Base-by-base conservation (phyloP, 2,329 filamentous ascomycete genomes). In the Leptosphaerulina australis region DNA sequence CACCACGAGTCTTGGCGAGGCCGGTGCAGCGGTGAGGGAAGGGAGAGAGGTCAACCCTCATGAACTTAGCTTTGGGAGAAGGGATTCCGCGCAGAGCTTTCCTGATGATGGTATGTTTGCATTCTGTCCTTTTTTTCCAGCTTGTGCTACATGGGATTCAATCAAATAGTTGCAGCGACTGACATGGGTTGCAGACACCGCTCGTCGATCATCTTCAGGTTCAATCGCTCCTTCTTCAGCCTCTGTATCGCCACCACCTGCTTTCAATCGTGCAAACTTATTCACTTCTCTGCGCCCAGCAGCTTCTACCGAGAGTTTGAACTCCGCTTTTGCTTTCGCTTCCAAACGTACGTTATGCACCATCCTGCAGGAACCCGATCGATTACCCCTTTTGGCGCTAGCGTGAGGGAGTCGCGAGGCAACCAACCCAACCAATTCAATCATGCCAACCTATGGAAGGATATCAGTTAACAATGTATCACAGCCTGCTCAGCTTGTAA, bases 1-100 rank as follows among this genome's bases (percentile, higher is more conserved):
- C 62, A 70, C 66, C 35, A 64, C 57, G 12, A 67, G 63, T 55
- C 57, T 65, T 59, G 58, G 66, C 62, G 61, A 64, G 37, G 52
- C 60, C 34, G 63, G 60, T 45, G 57, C 58, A 53, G 56, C 60
- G 59, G 63, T 68, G 56, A 67, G 53, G 44, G 65, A 67, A 43
- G 46, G 54, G 56, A 50, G 57, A 60, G 50, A 52, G 47, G 35
- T 51, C 48, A 34, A 39, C 24, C 48, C 48, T 26, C 48, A 53
- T 7, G 50, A 53, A 34, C 48, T 51, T 31, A 47, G 31, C 38
- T 53, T 64, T 53, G 66, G 63, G 36, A 60, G 67, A 39, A 60
- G 58, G 34, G 65, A 68, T 35, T 68, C 65, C 58, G 63, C 62
- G 24, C 63, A 67, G 31, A 59, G 64, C 20, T 47, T 51, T 3